Base-by-base conservation (phyloP, 2,329 filamentous ascomycete genomes). In the Scedosporium apiospermum region DNA sequence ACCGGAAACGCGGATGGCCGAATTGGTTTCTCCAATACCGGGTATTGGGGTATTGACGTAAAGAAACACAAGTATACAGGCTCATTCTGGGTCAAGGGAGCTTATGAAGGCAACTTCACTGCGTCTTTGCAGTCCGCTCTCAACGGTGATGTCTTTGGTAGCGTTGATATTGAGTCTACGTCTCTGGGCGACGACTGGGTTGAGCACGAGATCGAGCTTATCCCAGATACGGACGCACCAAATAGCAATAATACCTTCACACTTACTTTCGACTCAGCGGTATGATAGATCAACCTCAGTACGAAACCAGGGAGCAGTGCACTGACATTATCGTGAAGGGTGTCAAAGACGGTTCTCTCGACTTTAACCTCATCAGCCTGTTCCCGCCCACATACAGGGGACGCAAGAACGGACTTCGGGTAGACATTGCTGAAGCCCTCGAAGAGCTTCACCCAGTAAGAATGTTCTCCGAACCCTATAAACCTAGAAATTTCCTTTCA, bases 321-420 rank as follows among this genome's bases (percentile, higher is more conserved):
- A 12, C 59, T 64, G 26, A 64, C 26, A 4, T n/a, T 1, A 3
- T 1, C 3, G 34, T 41, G 4, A 63, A 78, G 69, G 74, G 73
- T 6, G 72, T 72, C 21, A 65, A 70, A 23, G 71, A 73, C 4
- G 74, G 74, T 4, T 77, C 76, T 3, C 72, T 86, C 1, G 78
- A 85, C 69, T 84, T 86, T 63, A 82, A 82, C 67, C 69, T 86
- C 21, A 81, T 86, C 68, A 83, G 80, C 63, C 68, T 87, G 14
- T 87, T 86, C 71, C 84, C 83, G 2, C 81, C 82, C 0, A 86
- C 83, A 0, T 86, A 81, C 70, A 85, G 85, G 65, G 74, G 76
- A 64, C 76, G 81, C 53, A 73, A 77, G 57, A 88, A 88, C 66
- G 86, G 86, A 0, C 73, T 86, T 49, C 75, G 84, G 5, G 71